These are phyloP conservation scores for Aechmea fasciata DNA, from an alignment of 176 grass and related monocot genomes.

Conservation along the genomic window DNA sequence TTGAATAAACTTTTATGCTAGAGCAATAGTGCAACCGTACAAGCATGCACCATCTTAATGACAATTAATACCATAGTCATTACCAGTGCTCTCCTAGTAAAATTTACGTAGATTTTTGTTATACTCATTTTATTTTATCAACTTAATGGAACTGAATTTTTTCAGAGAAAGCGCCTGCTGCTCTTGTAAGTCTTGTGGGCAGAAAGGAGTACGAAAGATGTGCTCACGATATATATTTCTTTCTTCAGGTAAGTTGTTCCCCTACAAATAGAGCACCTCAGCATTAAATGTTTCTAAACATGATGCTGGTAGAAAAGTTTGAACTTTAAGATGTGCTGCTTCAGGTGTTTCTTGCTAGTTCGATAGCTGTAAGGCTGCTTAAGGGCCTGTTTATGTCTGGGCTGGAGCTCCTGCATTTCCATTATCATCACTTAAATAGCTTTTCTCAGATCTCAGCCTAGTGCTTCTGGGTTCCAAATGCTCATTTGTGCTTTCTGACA, in stretches of 20 bases:
- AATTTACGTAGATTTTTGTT: too few relatives aligned
- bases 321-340: too few relatives aligned
- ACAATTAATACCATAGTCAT: background rate
- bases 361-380: background rate
- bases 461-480: too few relatives aligned
- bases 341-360: background rate
- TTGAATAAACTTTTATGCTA: background rate
- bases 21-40: background rate
- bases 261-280: too few relatives aligned
- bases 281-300: too few relatives aligned
- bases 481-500: too few relatives aligned
- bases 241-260: slow-evolving; percentile 65
- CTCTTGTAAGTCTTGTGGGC: slow-evolving; percentile 80
- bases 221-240: slow-evolving; percentile 90
- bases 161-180: slow-evolving; percentile 78
- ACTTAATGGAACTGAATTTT: slow-evolving; percentile 3
- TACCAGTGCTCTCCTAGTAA: too few relatives aligned
- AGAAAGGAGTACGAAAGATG: slow-evolving; percentile 90
- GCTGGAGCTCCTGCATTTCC: too few relatives aligned
- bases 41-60: background rate
- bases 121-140: background rate
- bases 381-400: too few relatives aligned
- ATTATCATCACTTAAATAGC: too few relatives aligned
- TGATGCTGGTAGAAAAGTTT: too few relatives aligned
- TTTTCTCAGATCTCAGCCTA: too few relatives aligned